Base-by-base conservation (phyloP, 2,329 filamentous ascomycete genomes). In the Fusarium avenaceum region DNA sequence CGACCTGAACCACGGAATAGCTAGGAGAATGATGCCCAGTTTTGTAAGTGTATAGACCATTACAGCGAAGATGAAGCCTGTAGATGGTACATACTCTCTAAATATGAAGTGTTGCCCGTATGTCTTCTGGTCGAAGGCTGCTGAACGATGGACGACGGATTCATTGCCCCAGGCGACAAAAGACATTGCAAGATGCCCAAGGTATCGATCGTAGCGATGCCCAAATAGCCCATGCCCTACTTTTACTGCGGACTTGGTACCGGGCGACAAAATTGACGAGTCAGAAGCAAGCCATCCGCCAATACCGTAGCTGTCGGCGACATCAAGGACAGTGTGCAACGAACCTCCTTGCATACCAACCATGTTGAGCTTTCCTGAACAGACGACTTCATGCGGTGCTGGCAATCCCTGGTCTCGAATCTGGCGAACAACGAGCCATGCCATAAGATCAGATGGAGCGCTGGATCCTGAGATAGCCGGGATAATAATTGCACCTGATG, bases 301-400 rank as follows among this genome's bases (percentile, higher is more conserved):
- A 0, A 57, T 28, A 11, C 39, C 48, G 10, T 54, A 32, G 0
- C 17, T 57, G 10, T 43, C 39, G 1, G 30, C 48, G 4, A 57
- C 54, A 10, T 54, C 48, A 30, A 57, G 38, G 22, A 57, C 54
- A 19, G 54, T 57, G 10, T 54, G 24, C 6, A 57, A 17, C 1
- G 54, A 54, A 7, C 54, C 30, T 15, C 48, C 48, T 28, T 57
- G 39, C 39, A 54, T 57, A 17, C 54, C 48, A 15, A 54, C 15
- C 24, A 57, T 54, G 22, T 3, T 54, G 6, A 57, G 30, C 5
- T 38, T 38, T 9, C 30, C 39, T 1, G 30, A 30, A 14, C 54
- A 38, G 7, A 57, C 9, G 11, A 57, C 26, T 43, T 54, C 30
- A 14, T 30, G 35, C 15, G 48, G n/a, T 30, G 8, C 11, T 14